Evolutionary conservation across 2,329 filamentous ascomycete genomes (phyloP), one percentile per base, ranked within the genome.

Genomic region (Fusarium nanum): DNA sequence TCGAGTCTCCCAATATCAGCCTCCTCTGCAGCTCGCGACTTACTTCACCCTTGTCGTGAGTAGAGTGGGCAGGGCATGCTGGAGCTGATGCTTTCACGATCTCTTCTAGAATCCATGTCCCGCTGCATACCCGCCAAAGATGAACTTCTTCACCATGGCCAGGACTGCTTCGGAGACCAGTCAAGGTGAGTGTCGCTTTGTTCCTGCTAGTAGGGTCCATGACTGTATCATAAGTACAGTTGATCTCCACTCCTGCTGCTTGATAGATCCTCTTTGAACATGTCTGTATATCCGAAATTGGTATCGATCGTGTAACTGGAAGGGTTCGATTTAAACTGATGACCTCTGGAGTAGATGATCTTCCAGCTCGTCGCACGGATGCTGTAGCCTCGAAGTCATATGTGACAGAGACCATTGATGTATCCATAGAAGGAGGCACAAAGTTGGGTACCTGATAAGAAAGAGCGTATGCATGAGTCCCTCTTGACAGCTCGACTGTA

Each of bases 61-160:
- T 28, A 7, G 85, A 79, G 80, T 98, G 96, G 77, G 90, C 91
- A 25, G 85, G 74, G 81, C 96, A 98, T 6, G 93, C 91, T 0
- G 90, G 89, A 0, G 92, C 92, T 32, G 93, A 84, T 28, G 90
- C 89, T 79, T 90, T 91, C 76, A 93, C 87, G 32, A 89, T 91
- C 83, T 98, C 95, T 75, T 98, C 94, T 50, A 98, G 89, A 70
- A 92, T 90, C 96, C 95, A 98, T 58, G 91, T 92, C 66, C 97
- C 87, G 79, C 96, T 96, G 77, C 94, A 92, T 23, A 98, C 85
- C 72, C 91, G 91, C 95, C 95, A 98, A 74, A 88, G 85, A 16
- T 73, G 62, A 56, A 94, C 86, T 6, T 89, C 93, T 75, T 92
- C 89, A 52, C 87, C 88, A 23, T 89, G 87, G 34, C 85, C 80